Conservation (phyloP, 768 basidiomycete species). For the Psilocybe azurescens region DNA sequence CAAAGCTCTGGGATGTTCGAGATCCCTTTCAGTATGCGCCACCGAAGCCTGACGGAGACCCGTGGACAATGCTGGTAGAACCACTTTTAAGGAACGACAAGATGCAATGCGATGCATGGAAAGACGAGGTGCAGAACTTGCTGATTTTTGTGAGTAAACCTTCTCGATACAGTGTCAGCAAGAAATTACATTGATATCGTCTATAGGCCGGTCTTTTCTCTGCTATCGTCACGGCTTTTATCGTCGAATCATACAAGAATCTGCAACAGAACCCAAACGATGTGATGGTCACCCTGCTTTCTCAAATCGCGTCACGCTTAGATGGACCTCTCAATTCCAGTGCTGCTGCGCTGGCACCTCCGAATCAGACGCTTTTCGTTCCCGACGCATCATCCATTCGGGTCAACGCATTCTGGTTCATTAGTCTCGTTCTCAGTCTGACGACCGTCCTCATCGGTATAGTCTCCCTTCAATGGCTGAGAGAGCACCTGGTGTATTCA, state of each 20-base stretch:
- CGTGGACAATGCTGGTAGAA: neutral
- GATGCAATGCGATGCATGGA: slow-evolving; percentile 4
- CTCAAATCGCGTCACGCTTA: slow-evolving; percentile 7
- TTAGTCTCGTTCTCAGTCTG: too few species aligned
- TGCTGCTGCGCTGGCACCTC: neutral
- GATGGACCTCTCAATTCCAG: neutral
- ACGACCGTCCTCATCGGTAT: too few species aligned
- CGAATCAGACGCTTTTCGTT: slow-evolving; percentile 20
- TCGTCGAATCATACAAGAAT: slow-evolving; percentile 24
- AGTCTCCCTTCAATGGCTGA: too few species aligned
- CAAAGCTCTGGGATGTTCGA: neutral
- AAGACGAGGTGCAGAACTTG: slow-evolving; percentile 7
- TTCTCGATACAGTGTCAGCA: neutral
- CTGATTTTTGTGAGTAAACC: neutral
- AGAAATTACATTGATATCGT: neutral
- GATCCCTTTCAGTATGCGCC: slow-evolving; percentile 2
- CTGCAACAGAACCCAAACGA: slow-evolving; percentile 23
- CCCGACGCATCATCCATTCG: too few species aligned
- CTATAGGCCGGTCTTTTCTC: slow-evolving; percentile 28
- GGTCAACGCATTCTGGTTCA: too few species aligned
- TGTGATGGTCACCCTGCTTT: slow-evolving; percentile 12
- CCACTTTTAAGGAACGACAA: neutral
- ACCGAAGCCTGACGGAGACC: neutral
- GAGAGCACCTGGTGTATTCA: too few species aligned
- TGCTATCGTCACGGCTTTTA: slow-evolving; percentile 26